Evolutionary conservation across 768 basidiomycete species (phyloP).

Genomic region (Suillus variegatus): DNA sequence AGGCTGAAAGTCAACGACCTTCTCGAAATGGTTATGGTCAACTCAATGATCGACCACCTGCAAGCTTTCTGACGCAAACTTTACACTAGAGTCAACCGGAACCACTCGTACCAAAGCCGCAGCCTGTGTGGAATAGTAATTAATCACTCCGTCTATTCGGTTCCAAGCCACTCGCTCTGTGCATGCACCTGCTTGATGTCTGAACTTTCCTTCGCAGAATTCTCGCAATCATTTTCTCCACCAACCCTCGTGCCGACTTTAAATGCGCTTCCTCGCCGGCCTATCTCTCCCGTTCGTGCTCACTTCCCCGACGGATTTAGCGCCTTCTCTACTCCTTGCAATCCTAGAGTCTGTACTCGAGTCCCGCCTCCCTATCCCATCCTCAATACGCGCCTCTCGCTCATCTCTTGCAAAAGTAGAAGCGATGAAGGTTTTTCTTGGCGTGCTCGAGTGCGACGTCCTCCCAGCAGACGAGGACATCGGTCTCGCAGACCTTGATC

Average conservation of each 20-base stretch:
- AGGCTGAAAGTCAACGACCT: not conserved
- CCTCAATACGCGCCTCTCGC: slow-evolving; percentile 37
- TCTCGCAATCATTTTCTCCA: slow-evolving; percentile 8
- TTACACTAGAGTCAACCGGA: not conserved
- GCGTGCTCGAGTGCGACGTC: slow-evolving; percentile 69
- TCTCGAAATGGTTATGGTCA: not conserved
- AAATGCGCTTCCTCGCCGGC: slow-evolving; percentile 49
- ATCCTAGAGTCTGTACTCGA: slow-evolving; percentile 65
- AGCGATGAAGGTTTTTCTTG: slow-evolving; percentile 74
- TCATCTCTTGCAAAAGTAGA: slow-evolving; percentile 48
- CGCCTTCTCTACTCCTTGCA: slow-evolving; percentile 69
- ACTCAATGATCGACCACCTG: not conserved
- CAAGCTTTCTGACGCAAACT: not conserved
- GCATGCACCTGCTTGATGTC: slow-evolving; percentile 2
- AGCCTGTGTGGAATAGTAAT: not conserved
- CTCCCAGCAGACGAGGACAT: slow-evolving; percentile 57
- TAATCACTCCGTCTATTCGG: not conserved
- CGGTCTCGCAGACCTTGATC: slow-evolving; percentile 67
- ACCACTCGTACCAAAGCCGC: not conserved
- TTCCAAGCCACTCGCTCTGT: not conserved
- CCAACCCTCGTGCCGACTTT: slow-evolving; percentile 30
- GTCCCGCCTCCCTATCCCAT: slow-evolving; percentile 50
- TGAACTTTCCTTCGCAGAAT: slow-evolving; percentile 10
- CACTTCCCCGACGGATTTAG: slow-evolving; percentile 59
- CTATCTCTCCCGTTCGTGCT: slow-evolving; percentile 49